Percentiles rank a stretch among this genome's conserved stretches.
phyloP scores from a whole-genome alignment of 306 rosid species.

The Morella rubra region DNA sequence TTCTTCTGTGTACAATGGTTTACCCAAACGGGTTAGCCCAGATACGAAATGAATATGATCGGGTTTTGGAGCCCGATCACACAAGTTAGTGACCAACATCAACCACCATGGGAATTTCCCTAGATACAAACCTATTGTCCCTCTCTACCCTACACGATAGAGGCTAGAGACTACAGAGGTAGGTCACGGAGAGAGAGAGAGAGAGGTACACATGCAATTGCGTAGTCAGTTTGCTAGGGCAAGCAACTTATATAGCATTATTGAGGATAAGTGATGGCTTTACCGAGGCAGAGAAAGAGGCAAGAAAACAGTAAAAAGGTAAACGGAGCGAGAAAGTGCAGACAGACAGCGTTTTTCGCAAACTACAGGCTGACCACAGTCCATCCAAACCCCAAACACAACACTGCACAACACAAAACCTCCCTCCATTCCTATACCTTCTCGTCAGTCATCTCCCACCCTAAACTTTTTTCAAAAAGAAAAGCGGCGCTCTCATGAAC shows the following conservation, averaged over 20 bases:
- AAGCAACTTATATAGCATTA: background rate
- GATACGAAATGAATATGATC: too few relatives aligned
- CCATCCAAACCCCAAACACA: background rate
- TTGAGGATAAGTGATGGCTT: background rate
- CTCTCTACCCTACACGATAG: background rate
- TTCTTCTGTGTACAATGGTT: too few relatives aligned
- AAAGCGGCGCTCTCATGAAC: conserved; percentile 17
- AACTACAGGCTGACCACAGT: background rate
- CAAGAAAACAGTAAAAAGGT: conserved; percentile 14
- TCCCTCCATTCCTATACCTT: background rate
- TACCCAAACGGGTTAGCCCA: too few relatives aligned
- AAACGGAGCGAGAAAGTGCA: conserved; percentile 33
- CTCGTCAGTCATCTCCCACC: background rate
- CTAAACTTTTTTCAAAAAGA: background rate
- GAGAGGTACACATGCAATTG: background rate
- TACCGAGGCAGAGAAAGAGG: conserved; percentile 28
- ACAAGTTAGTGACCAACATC: too few relatives aligned
- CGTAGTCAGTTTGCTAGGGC: background rate
- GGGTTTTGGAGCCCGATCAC: too few relatives aligned
- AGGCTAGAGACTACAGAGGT: background rate
- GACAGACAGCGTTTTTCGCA: background rate
- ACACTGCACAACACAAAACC: background rate
- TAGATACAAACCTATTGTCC: too few relatives aligned
- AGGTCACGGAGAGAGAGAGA: background rate
- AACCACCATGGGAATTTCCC: too few relatives aligned